These are phyloP conservation scores for Boletus vermiculosoides DNA, from an alignment of 768 basidiomycete species.

Conservation along the genomic window DNA sequence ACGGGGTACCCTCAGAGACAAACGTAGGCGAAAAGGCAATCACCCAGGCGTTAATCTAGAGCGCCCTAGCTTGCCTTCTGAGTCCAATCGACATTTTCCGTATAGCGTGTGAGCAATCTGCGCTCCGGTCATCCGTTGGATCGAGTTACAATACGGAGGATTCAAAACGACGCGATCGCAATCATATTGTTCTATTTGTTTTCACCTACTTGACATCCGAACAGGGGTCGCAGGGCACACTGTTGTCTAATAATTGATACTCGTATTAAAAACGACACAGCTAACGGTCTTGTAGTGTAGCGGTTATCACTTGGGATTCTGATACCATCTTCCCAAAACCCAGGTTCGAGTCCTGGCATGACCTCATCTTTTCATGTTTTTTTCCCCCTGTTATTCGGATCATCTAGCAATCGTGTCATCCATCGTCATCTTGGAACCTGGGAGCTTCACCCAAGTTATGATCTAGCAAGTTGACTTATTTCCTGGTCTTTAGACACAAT, in stretches of 20 bases:
- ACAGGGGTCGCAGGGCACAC: neutral
- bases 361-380: constrained; percentile 9
- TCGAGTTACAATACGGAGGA: neutral
- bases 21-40: neutral
- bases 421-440: neutral
- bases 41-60: neutral
- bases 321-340: constrained; percentile 24
- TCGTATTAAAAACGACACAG: rapidly evolving
- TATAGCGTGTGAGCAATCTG: neutral
- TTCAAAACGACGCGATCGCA: neutral
- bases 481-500: neutral
- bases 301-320: constrained; percentile 33
- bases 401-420: neutral
- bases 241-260: neutral
- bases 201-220: neutral
- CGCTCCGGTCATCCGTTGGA: neutral
- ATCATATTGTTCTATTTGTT: neutral
- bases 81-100: neutral
- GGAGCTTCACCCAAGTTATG: neutral
- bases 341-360: constrained; percentile 30
- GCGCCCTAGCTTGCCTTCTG: neutral
- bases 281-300: constrained; percentile 27
- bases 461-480: neutral
- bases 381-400: neutral
- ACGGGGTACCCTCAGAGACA: neutral